These are phyloP conservation scores for Termitomyces sp. DNA, from an alignment of 768 basidiomycete genomes.

Conservation along the genomic window DNA sequence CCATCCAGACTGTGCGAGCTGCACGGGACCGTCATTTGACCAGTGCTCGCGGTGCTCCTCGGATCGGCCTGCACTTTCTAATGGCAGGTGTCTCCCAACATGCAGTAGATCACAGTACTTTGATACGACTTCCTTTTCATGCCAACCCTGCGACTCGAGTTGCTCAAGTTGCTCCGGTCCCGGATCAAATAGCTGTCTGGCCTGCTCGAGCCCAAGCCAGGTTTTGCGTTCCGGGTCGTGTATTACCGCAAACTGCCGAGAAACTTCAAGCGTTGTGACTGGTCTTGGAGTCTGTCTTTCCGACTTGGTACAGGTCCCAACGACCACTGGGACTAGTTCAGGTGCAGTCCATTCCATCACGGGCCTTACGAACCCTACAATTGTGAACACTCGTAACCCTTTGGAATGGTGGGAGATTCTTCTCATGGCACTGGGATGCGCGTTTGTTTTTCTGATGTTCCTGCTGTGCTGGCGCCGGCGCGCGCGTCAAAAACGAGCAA, in stretches of 20 bases:
- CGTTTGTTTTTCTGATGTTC: conserved; percentile 66
- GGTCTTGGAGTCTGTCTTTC: conserved; percentile 77
- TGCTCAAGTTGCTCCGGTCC: conserved; percentile 76
- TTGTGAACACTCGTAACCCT: conserved; percentile 21
- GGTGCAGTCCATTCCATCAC: conserved; percentile 48
- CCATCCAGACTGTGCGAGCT: conserved; percentile 83
- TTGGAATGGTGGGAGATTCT: conserved; percentile 83
- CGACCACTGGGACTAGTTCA: conserved; percentile 40
- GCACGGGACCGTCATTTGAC: conserved; percentile 71
- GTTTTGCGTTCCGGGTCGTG: conserved; percentile 66
- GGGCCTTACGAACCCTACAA: conserved; percentile 50
- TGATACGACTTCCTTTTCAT: conserved; percentile 56
- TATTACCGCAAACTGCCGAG: conserved; percentile 53
- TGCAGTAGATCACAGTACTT: conserved; percentile 72
- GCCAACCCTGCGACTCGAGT: conserved; percentile 66
- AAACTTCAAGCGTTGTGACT: conserved; percentile 48
- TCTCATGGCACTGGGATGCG: conserved; percentile 76
- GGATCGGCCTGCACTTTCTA: conserved; percentile 63
- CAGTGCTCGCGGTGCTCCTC: conserved; percentile 72
- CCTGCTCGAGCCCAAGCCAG: conserved; percentile 58
- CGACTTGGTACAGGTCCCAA: conserved; percentile 56
- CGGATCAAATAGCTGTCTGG: conserved; percentile 63
- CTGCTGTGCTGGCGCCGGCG: conserved; percentile 67
- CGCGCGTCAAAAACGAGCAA: conserved; percentile 60
- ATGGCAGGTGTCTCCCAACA: conserved; percentile 73